Evolutionary conservation across 2,329 filamentous ascomycete genomes (phyloP).

Genomic region (Stagonosporopsis rhizophila): DNA sequence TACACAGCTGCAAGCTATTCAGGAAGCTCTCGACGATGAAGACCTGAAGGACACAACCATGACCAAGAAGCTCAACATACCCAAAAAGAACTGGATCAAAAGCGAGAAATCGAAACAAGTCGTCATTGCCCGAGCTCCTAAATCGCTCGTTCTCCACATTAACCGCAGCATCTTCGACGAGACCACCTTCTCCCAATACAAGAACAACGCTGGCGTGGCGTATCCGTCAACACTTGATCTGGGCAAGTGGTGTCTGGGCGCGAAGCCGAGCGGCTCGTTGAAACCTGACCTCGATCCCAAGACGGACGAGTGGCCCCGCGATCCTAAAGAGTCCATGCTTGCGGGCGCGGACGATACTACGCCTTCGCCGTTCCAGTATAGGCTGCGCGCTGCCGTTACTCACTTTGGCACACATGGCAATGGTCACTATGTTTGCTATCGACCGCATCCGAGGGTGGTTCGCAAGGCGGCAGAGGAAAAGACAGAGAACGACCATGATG

Average conservation of each 20-base stretch:
- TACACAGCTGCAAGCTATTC: constrained; percentile 69
- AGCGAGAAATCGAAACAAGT: constrained; percentile 90
- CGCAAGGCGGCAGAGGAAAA: constrained; percentile 6
- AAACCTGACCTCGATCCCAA: constrained; percentile 42
- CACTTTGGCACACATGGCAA: constrained; percentile 93
- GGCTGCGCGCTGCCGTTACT: constrained; percentile 82
- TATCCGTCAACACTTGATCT: constrained; percentile 80
- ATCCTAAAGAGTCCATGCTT: constrained; percentile 77
- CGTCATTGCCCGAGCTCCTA: constrained; percentile 81
- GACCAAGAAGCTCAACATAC: constrained; percentile 55
- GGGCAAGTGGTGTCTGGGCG: constrained; percentile 84
- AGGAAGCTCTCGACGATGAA: constrained; percentile 76
- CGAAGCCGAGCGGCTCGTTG: constrained; percentile 41
- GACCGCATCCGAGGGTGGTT: constrained; percentile 64
- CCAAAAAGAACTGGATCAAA: constrained; percentile 70
- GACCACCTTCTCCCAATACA: constrained; percentile 76
- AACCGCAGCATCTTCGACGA: constrained; percentile 94
- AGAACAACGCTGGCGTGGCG: constrained; percentile 80
- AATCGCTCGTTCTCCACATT: constrained; percentile 82
- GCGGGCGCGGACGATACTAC: constrained; percentile 50
- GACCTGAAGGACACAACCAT: constrained; percentile 69
- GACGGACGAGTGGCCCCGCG: constrained; percentile 71
- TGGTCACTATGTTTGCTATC: constrained; percentile 93
- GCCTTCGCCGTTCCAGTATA: constrained; percentile 63
- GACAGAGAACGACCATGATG: constrained; percentile 5